These are phyloP conservation scores for Diospyros kaki DNA, from an alignment of 148 eudicot genomes.

Conservation along the genomic window DNA sequence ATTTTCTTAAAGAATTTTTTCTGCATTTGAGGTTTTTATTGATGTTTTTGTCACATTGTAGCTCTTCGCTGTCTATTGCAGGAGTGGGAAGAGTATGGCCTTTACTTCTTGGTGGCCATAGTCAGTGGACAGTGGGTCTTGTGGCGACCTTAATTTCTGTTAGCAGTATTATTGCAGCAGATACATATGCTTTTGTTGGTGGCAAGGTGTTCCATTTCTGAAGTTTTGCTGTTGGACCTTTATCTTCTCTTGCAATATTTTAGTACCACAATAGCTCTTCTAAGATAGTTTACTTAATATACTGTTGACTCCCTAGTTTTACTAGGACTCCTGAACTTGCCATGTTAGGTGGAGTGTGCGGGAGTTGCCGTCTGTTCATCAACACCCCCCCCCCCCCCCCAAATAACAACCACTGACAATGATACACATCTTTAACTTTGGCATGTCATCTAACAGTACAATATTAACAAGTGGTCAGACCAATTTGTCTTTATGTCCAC, in stretches of 20 bases:
- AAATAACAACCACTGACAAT: not conserved
- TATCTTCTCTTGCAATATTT: slow-evolving; percentile 3
- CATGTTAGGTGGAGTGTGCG: not conserved
- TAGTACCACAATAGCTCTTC: not conserved
- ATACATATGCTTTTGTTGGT: slow-evolving; percentile 88
- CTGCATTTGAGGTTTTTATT: not conserved
- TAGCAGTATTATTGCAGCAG: slow-evolving; percentile 95
- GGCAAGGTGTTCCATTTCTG: slow-evolving; percentile 65
- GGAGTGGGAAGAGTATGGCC: slow-evolving; percentile 83
- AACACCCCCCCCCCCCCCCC: not conserved
- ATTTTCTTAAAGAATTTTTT: not conserved
- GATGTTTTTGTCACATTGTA: not conserved
- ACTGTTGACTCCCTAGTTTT: not conserved
- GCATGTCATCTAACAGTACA: not conserved
- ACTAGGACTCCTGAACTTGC: not conserved
- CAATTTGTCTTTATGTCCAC: not conserved
- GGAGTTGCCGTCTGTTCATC: not conserved
- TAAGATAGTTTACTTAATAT: not conserved
- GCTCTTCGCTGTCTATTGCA: slow-evolving; percentile 24
- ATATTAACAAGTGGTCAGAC: not conserved
- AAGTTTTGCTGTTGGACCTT: not conserved
- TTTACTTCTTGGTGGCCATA: slow-evolving; percentile 79
- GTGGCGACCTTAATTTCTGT: slow-evolving; percentile 76
- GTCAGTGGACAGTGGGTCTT: slow-evolving; percentile 97
- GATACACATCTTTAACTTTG: not conserved